phyloP scores from a whole-genome alignment of 148 eudicot species.

The Fagopyrum esculentum region DNA sequence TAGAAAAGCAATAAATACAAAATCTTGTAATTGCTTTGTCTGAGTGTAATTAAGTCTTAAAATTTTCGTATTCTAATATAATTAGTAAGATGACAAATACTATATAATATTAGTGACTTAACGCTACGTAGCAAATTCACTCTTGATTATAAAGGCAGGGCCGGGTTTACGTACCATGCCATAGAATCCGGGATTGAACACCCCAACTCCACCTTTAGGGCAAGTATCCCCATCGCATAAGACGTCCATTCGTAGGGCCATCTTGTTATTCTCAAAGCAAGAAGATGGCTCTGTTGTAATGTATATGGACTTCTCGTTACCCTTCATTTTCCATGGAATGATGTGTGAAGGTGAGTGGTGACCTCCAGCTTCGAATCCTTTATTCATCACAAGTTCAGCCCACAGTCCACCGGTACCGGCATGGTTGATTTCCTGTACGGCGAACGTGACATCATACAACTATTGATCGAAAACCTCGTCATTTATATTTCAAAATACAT shows the following conservation, averaged over 20 bases:
- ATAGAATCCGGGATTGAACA: conserved; percentile 36
- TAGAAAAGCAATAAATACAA: no score
- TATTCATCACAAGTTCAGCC: conserved; percentile 36
- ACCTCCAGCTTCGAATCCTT: conserved; percentile 40
- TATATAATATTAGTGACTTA: no score
- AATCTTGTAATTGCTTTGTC: no score
- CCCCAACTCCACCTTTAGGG: conserved; percentile 35
- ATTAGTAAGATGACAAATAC: no score
- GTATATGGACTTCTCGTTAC: conserved; percentile 18
- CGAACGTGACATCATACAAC: no score
- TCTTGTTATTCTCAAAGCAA: conserved; percentile 20
- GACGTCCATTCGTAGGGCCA: conserved; percentile 34
- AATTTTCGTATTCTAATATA: no score
- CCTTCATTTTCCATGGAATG: conserved; percentile 31
- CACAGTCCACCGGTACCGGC: conserved; percentile 43
- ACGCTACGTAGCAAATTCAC: no score
- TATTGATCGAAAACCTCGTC: no score
- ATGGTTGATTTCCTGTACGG: conserved; percentile 29
- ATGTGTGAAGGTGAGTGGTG: conserved; percentile 24
- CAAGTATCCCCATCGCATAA: conserved; percentile 21
- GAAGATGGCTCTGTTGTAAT: conserved; percentile 28
- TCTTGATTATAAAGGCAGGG: no score
- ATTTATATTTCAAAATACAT: no score
- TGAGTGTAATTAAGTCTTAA: no score
- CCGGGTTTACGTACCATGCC: conserved; percentile 25